Conservation (phyloP, 1,139 yeast genomes). For the Pichia kudriavzevii region DNA sequence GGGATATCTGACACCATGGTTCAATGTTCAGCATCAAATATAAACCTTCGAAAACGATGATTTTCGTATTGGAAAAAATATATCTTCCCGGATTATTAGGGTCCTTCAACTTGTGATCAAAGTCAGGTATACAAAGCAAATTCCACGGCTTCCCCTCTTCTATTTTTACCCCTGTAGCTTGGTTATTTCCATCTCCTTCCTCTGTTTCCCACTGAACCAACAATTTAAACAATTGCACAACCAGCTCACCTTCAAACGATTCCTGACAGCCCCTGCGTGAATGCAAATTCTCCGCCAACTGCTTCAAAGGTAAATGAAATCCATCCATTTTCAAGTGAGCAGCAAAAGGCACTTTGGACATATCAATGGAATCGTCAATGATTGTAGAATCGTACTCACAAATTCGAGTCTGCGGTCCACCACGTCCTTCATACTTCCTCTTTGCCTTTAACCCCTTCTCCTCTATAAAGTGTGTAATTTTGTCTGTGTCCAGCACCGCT, state of each 20-base stretch:
- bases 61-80: conserved; percentile 36
- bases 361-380: neutral
- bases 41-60: conserved; percentile 60
- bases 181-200: too few species aligned
- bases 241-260: conserved; percentile 63
- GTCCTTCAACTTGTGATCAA: conserved; percentile 65
- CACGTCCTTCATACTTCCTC: conserved; percentile 3
- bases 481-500: neutral
- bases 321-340: conserved; percentile 69
- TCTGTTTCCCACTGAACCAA: conserved; percentile 14
- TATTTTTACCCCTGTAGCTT: neutral
- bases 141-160: too few species aligned
- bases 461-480: neutral
- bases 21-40: conserved; percentile 36
- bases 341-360: conserved; percentile 15
- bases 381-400: too few species aligned
- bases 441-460: neutral
- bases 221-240: conserved; percentile 31
- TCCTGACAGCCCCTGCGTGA: conserved; percentile 75
- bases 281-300: conserved; percentile 51
- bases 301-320: conserved; percentile 59
- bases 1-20: conserved; percentile 42
- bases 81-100: conserved; percentile 48
- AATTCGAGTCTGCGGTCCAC: conserved; percentile 7
- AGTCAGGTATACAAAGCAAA: conserved; percentile 56